Conservation (phyloP, 768 basidiomycete species). For the Boletus sensibilis region DNA sequence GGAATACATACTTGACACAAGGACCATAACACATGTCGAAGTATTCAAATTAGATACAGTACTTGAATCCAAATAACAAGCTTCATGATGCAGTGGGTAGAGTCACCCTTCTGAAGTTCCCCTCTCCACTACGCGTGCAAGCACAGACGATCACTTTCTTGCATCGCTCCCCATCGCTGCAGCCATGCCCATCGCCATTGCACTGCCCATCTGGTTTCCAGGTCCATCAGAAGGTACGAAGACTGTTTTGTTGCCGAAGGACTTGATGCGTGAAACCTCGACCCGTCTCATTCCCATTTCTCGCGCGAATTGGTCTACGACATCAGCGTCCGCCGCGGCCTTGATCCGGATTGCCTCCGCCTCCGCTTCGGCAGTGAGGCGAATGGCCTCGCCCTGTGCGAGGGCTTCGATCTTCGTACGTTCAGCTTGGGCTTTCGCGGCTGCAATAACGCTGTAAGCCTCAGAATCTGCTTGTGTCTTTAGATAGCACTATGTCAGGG, state of each 20-base stretch:
- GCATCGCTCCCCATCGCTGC: constrained; percentile 53
- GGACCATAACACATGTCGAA: not conserved
- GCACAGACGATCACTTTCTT: constrained; percentile 9
- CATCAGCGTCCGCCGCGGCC: constrained; percentile 59
- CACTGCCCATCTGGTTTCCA: constrained; percentile 56
- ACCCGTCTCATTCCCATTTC: constrained; percentile 73
- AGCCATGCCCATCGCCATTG: constrained; percentile 70
- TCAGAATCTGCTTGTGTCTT: constrained; percentile 72
- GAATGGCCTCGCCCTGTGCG: constrained; percentile 75
- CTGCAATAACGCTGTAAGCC: constrained; percentile 71
- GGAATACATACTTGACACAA: not conserved
- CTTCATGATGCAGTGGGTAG: not conserved
- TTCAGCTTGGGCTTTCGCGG: constrained; percentile 72
- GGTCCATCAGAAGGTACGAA: constrained; percentile 67
- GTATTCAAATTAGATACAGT: not conserved
- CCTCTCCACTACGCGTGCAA: not conserved
- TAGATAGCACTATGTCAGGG: constrained; percentile 9
- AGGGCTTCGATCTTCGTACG: constrained; percentile 65
- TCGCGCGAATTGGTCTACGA: constrained; percentile 64
- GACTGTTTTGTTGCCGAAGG: constrained; percentile 67
- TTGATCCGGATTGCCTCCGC: constrained; percentile 66
- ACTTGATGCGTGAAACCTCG: constrained; percentile 60
- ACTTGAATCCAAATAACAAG: not conserved
- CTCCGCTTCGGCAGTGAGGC: constrained; percentile 73
- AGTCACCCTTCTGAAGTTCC: too few species aligned